These are phyloP conservation scores for Eustoma russellianum DNA, from an alignment of 257 asterid genomes.

Conservation along the genomic window DNA sequence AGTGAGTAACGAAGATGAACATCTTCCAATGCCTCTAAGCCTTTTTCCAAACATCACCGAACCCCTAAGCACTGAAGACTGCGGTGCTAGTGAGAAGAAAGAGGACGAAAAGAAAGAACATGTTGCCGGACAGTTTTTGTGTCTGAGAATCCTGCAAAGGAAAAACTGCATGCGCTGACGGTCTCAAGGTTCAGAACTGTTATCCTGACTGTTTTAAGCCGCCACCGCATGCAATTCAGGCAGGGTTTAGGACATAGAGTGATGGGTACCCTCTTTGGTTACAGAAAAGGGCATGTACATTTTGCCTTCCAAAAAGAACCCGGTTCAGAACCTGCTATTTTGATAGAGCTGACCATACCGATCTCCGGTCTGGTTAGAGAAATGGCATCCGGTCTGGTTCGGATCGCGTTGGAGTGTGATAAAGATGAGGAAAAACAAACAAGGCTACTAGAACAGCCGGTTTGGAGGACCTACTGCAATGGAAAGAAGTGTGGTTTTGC, in stretches of 20 bases:
- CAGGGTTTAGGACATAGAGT: slow-evolving; percentile 26
- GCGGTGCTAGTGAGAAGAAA: slow-evolving; percentile 1
- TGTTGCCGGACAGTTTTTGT: not conserved
- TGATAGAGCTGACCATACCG: slow-evolving; percentile 46
- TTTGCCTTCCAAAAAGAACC: slow-evolving; percentile 46
- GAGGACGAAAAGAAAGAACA: slow-evolving; percentile 7
- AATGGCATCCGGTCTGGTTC: slow-evolving; percentile 41
- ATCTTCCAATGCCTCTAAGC: slow-evolving; percentile 11
- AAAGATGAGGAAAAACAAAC: slow-evolving; percentile 18
- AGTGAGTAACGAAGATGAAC: slow-evolving; percentile 34
- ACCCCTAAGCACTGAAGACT: slow-evolving; percentile 1
- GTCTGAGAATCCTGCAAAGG: slow-evolving; percentile 18
- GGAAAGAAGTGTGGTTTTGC: slow-evolving; percentile 44
- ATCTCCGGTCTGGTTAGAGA: slow-evolving; percentile 41
- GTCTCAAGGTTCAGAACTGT: slow-evolving; percentile 34
- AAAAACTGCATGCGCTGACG: slow-evolving; percentile 33
- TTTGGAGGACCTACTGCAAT: slow-evolving; percentile 46
- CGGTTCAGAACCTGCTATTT: slow-evolving; percentile 26
- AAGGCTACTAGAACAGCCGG: slow-evolving; percentile 29
- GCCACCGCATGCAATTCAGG: slow-evolving; percentile 12
- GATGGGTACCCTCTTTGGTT: slow-evolving; percentile 49
- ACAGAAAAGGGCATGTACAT: slow-evolving; percentile 39
- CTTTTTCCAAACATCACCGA: slow-evolving; percentile 7
- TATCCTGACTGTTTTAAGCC: slow-evolving; percentile 20
- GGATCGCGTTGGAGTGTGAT: slow-evolving; percentile 50